phyloP scores from a whole-genome alignment of 1,284 basidiomycete species.

The Apiotrichum mycotoxinovorans region DNA sequence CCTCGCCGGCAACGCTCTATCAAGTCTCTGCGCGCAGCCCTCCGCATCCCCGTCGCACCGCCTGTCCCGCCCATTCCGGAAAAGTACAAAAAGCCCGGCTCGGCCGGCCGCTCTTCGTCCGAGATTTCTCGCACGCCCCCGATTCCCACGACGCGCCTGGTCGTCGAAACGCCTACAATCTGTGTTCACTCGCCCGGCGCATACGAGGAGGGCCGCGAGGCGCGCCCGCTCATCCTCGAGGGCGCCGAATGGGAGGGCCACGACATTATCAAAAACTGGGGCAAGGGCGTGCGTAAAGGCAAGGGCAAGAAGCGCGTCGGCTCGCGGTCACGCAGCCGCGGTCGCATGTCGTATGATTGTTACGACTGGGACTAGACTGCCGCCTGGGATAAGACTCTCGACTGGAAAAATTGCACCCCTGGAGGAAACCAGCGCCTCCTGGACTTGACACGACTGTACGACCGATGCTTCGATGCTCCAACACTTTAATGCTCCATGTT shows the following conservation, averaged over 20 bases:
- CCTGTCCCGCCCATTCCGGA: constrained; percentile 40
- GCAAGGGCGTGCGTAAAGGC: constrained; percentile 13
- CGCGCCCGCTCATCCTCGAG: constrained; percentile 41
- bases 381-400: neutral
- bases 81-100: constrained; percentile 7
- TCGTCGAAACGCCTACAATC: constrained; percentile 31
- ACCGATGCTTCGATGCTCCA: too few relatives aligned
- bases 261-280: constrained; percentile 18
- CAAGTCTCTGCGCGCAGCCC: constrained; percentile 43
- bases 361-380: neutral
- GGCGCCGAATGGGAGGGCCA: constrained; percentile 47
- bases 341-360: neutral
- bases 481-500: too few relatives aligned
- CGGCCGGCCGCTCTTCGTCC: neutral
- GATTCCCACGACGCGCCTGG: constrained; percentile 9
- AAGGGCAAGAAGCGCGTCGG: neutral
- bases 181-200: constrained; percentile 45
- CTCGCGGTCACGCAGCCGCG: neutral
- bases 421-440: neutral
- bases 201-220: constrained; percentile 40
- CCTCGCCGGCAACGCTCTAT: constrained; percentile 35
- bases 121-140: constrained; percentile 2
- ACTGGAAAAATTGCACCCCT: neutral
- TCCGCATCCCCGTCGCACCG: constrained; percentile 38
- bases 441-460: too few relatives aligned